Percentiles rank a stretch among this genome's conserved stretches.
Evolutionary conservation across 164 flowering plant genomes (phyloP).

Genomic region (Nelumbo lutea): DNA sequence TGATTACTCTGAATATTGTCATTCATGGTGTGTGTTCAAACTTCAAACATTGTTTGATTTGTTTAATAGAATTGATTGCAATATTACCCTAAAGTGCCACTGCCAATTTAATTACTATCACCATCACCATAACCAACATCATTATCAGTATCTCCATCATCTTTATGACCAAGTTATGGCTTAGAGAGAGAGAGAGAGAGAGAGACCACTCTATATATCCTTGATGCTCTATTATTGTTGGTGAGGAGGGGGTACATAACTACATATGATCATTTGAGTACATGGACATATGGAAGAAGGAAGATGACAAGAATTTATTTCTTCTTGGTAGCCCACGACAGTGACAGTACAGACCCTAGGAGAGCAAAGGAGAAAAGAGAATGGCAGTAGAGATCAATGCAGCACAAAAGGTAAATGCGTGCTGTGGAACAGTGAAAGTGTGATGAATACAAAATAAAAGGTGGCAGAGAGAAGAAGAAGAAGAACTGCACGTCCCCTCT

Average conservation of each 20-base stretch:
- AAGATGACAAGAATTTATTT: not conserved
- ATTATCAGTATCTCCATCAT: not conserved
- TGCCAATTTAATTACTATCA: not conserved
- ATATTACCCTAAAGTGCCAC: too few species aligned
- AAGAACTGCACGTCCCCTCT: not conserved
- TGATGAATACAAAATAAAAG: not conserved
- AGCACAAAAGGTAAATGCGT: not conserved
- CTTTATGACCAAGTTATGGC: not conserved
- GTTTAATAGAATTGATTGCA: too few species aligned
- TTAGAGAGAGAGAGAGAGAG: not conserved
- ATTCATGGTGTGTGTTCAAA: too few species aligned
- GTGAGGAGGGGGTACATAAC: not conserved
- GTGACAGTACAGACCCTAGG: not conserved
- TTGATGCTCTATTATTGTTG: not conserved
- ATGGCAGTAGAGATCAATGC: not conserved
- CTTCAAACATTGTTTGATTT: too few species aligned
- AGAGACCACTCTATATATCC: not conserved
- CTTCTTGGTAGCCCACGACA: not conserved
- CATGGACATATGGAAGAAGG: not conserved
- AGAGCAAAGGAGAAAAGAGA: not conserved
- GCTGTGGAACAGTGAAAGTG: not conserved
- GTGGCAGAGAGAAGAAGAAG: not conserved
- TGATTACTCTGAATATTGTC: too few species aligned
- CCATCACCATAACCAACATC: not conserved
- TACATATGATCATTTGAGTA: not conserved